These are phyloP conservation scores for Cryptosporidium meleagridis DNA, from an alignment of 169 alveolate species.

Conservation along the genomic window DNA sequence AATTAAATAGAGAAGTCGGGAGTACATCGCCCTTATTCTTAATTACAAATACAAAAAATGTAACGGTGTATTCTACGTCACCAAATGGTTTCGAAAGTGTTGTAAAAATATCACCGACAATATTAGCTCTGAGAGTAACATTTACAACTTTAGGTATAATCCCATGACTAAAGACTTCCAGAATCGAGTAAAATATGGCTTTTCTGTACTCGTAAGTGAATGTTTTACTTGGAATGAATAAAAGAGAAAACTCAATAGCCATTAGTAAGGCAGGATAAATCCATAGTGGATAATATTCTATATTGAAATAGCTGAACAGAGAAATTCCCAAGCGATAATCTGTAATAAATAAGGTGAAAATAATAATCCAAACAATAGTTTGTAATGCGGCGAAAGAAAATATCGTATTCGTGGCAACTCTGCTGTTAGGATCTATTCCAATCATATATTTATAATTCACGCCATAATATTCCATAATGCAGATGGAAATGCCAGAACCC, in stretches of 20 bases:
- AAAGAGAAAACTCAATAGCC: slow-evolving; percentile 71
- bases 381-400: slow-evolving; percentile 82
- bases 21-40: slow-evolving; percentile 32
- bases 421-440: slow-evolving; percentile 81
- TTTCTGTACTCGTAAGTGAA: slow-evolving; percentile 78
- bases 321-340: slow-evolving; percentile 78
- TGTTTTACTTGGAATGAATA: slow-evolving; percentile 78
- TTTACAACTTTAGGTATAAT: slow-evolving; percentile 79
- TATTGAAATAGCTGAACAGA: slow-evolving; percentile 35
- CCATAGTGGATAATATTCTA: slow-evolving; percentile 50
- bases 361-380: slow-evolving; percentile 75
- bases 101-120: slow-evolving; percentile 86
- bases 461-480: slow-evolving; percentile 82
- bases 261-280: slow-evolving; percentile 68
- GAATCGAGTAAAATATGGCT: slow-evolving; percentile 75
- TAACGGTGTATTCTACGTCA: slow-evolving; percentile 81
- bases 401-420: slow-evolving; percentile 77
- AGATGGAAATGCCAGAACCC: slow-evolving; percentile 83
- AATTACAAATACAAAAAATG: slow-evolving; percentile 79
- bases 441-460: slow-evolving; percentile 84
- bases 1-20: slow-evolving; percentile 28
- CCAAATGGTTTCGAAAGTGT: slow-evolving; percentile 84
- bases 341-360: slow-evolving; percentile 78
- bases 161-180: slow-evolving; percentile 75
- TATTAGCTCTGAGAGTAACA: slow-evolving; percentile 82